Conservation (phyloP, 2,329 filamentous ascomycete genomes). For the Aureobasidium sp. region DNA sequence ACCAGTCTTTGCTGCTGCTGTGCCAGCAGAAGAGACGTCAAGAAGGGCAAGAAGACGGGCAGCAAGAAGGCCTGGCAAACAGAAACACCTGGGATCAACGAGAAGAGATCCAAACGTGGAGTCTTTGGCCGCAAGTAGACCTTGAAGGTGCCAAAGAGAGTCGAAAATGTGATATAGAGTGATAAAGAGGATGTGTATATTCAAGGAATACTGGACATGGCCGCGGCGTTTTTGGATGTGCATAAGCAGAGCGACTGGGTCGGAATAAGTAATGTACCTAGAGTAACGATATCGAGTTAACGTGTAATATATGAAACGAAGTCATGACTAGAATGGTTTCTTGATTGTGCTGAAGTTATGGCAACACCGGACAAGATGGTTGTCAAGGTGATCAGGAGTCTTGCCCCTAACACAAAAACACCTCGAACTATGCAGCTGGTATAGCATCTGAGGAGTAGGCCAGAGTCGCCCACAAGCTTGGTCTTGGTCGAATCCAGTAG, state of each 20-base stretch:
- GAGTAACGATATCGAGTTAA: slow-evolving; percentile 10
- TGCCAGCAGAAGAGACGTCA: slow-evolving; percentile 49
- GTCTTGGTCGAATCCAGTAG: background rate
- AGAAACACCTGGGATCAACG: slow-evolving; percentile 15
- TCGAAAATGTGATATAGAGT: background rate
- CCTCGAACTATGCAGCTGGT: background rate
- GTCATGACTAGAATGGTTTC: background rate
- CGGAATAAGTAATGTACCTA: slow-evolving; percentile 7
- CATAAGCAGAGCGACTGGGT: background rate
- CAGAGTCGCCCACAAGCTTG: background rate
- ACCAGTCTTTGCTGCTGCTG: slow-evolving; percentile 74
- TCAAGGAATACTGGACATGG: background rate
- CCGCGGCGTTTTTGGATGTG: background rate
- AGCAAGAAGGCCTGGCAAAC: slow-evolving; percentile 21
- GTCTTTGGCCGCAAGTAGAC: slow-evolving; percentile 17
- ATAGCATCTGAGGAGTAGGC: background rate
- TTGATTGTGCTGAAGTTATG: background rate
- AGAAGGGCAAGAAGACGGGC: slow-evolving; percentile 40
- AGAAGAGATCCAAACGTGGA: slow-evolving; percentile 17
- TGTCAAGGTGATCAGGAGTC: background rate
- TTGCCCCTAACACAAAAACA: background rate
- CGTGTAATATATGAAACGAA: slow-evolving; percentile 1
- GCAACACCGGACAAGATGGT: background rate
- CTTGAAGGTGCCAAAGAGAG: background rate
- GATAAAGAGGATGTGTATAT: background rate